Evolutionary conservation across 1,284 basidiomycete species (phyloP), one percentile per base, ranked within the genome.

Genomic region (Cryptococcus maquisensis): DNA sequence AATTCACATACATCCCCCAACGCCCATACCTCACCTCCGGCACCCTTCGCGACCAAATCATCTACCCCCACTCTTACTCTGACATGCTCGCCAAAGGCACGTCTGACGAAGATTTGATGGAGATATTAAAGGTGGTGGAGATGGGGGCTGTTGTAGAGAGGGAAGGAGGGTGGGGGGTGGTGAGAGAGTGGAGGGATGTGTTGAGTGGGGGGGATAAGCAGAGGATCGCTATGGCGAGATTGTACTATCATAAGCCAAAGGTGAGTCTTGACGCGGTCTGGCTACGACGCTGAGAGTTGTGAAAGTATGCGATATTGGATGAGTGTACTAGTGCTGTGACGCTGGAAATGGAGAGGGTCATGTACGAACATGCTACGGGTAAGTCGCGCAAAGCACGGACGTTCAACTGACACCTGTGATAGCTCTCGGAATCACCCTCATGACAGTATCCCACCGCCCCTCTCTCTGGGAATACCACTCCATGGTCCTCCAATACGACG

Each of bases 1-100:
- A 94, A 57, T 98, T 98, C 73, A 90, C 94, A 46, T 84, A 98
- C 60, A 96, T 98, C 62, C 95, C 95, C 16, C 95, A 98, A 71
- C 81, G 95, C 42, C 95, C 95, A 0, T 98, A 98, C 74, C 83
- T 98, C 18, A 90, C 88, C 4, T 79, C 92, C 16, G 95, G 95
- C 9, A 98, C 93, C 0, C 82, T 98, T 2, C 84, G 95, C 13
- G 95, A 98, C 72, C 95, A 98, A 74, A 83, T 83, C 67, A 83
- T 81, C 67, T 83, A 83, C 64, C 95, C 95, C 3, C 88, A 97
- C 75, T 86, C 85, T 3, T 83, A 84, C 59, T 79, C 79, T 45
- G 84, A 89, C 43, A 65, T 67, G 62, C 53, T 55, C 20, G 45
- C 64, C 83, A 85, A 84, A 32, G 85, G 86, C 15, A 76, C 86